Conservation (phyloP, 129 eudicot genomes). For the Lactuca saligna region DNA sequence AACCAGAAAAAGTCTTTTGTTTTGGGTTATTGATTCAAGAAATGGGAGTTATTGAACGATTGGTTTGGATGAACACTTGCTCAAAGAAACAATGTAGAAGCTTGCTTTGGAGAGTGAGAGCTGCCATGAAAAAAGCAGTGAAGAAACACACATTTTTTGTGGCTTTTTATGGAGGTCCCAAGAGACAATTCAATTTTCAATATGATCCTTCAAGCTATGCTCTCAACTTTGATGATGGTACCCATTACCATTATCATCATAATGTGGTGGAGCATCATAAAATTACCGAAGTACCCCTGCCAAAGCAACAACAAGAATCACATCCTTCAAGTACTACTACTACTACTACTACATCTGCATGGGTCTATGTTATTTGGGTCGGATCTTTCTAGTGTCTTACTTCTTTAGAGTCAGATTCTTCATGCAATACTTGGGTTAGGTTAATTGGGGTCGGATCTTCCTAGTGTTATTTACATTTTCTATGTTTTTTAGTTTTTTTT, state of each 20-base stretch:
- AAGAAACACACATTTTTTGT: slow-evolving; percentile 34
- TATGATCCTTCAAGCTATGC: slow-evolving; percentile 89
- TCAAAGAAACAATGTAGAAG: slow-evolving; percentile 58
- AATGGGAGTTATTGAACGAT: slow-evolving; percentile 38
- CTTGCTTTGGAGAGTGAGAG: slow-evolving; percentile 49
- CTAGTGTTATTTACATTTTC: slow-evolving; percentile 1
- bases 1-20: neutral
- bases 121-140: slow-evolving; percentile 54
- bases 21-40: slow-evolving; percentile 10
- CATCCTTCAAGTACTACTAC: slow-evolving; percentile 14
- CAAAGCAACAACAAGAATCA: slow-evolving; percentile 22
- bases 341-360: slow-evolving; percentile 21
- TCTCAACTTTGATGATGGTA: slow-evolving; percentile 84
- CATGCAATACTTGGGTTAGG: slow-evolving; percentile 8
- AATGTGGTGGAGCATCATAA: slow-evolving; percentile 21
- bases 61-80: slow-evolving; percentile 38
- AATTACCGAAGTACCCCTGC: slow-evolving; percentile 23
- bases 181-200: slow-evolving; percentile 47
- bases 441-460: slow-evolving; percentile 25
- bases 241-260: slow-evolving; percentile 18
- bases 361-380: slow-evolving; percentile 59
- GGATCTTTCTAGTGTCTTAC: slow-evolving; percentile 28
- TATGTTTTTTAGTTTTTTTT: slow-evolving; percentile 3
- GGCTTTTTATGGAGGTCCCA: slow-evolving; percentile 34
- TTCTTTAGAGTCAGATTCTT: neutral